phyloP scores from a whole-genome alignment of 2,329 filamentous ascomycete species.

The Mycosphaerella sp. region DNA sequence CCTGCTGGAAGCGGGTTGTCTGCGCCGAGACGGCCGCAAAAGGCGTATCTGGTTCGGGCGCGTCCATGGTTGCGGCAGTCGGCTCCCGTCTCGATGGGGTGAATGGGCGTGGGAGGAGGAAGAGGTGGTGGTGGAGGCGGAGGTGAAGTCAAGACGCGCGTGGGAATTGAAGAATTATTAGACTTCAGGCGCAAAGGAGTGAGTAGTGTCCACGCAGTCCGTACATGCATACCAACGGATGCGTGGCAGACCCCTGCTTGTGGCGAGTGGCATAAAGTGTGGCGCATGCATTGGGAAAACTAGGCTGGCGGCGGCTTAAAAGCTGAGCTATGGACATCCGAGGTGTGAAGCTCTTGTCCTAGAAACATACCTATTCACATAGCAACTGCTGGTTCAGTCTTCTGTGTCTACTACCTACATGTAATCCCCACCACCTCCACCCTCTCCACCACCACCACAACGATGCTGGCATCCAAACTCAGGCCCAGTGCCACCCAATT shows the following conservation, averaged over 20 bases:
- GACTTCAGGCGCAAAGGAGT: not conserved
- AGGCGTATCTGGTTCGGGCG: slow-evolving; percentile 81
- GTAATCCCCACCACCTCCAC: not conserved
- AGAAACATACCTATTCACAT: not conserved
- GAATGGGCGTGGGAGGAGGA: not conserved
- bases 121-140: not conserved
- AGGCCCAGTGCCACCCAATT: slow-evolving; percentile 57
- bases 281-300: not conserved
- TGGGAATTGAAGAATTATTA: not conserved
- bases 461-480: slow-evolving; percentile 35
- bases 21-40: slow-evolving; percentile 86
- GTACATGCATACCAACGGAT: not conserved
- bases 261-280: not conserved
- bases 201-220: not conserved
- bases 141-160: not conserved
- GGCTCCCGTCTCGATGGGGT: not conserved
- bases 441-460: not conserved
- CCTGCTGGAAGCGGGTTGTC: slow-evolving; percentile 66
- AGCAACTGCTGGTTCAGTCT: not conserved
- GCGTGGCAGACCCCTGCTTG: not conserved
- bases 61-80: slow-evolving; percentile 59
- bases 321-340: not conserved
- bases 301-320: not conserved
- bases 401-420: not conserved
- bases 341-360: not conserved